Conservation (phyloP, 352 stramenopile species). For the Lagenidium sp. region DNA sequence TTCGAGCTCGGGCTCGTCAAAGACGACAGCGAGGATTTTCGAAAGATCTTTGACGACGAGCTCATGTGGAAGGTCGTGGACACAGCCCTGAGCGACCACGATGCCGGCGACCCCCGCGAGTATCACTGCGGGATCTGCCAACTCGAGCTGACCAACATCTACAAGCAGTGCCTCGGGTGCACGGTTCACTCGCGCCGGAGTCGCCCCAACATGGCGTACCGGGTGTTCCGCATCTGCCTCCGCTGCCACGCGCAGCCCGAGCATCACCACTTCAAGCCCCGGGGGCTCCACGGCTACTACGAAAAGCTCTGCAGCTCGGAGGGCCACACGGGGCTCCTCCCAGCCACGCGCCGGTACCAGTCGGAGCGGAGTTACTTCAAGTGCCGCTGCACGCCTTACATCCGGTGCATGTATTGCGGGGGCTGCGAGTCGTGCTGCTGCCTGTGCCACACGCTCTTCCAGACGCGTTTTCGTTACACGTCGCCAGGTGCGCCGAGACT, state of each 20-base stretch:
- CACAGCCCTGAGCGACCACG: constrained; percentile 22
- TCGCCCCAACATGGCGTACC: constrained; percentile 56
- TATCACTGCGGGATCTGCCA: constrained; percentile 62
- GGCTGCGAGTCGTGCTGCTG: constrained; percentile 78
- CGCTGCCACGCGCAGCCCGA: constrained; percentile 62
- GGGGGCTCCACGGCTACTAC: constrained; percentile 41
- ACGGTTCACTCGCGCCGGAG: constrained; percentile 47
- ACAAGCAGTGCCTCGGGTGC: constrained; percentile 81
- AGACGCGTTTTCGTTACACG: constrained; percentile 74
- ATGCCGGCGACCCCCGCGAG: constrained; percentile 12
- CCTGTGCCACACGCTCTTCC: constrained; percentile 81
- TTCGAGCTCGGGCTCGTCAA: constrained; percentile 50
- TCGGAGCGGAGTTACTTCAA: constrained; percentile 63
- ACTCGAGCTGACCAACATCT: constrained; percentile 75
- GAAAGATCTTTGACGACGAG: constrained; percentile 67
- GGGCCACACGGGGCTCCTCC: constrained; percentile 59
- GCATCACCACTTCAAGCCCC: constrained; percentile 70
- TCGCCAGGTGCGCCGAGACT: constrained; percentile 43
- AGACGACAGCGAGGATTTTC: constrained; percentile 66
- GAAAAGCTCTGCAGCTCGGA: constrained; percentile 64
- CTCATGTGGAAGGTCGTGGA: constrained; percentile 66
- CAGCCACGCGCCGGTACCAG: constrained; percentile 53
- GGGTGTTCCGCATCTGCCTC: constrained; percentile 58
- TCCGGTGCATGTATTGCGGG: constrained; percentile 59
- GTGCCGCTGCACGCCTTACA: constrained; percentile 47